These are phyloP conservation scores for Sporisorium exsertum DNA, from an alignment of 1,284 basidiomycete species.

Conservation along the genomic window DNA sequence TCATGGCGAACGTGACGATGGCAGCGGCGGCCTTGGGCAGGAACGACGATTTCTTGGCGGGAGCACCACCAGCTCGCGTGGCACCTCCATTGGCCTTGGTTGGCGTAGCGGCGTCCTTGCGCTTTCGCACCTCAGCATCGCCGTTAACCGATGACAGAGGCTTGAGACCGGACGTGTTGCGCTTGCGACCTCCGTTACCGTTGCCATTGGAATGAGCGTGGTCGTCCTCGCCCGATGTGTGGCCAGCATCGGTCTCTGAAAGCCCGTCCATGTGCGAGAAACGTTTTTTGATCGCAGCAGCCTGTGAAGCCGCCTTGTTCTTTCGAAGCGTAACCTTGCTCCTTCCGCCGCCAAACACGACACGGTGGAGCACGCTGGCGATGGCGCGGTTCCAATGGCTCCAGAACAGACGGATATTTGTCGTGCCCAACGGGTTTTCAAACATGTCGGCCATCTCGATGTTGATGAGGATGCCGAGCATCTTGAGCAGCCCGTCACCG, in stretches of 20 bases:
- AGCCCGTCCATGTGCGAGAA: conserved; percentile 58
- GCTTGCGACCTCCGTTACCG: conserved; percentile 11
- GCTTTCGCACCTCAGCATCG: conserved; percentile 26
- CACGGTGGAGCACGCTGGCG: conserved; percentile 66
- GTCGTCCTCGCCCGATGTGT: conserved; percentile 57
- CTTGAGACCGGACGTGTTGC: conserved; percentile 40
- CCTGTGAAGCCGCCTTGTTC: conserved; percentile 22
- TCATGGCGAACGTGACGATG: conserved; percentile 65
- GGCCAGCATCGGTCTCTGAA: conserved; percentile 62
- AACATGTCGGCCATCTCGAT: conserved; percentile 69
- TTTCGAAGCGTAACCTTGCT: conserved; percentile 36
- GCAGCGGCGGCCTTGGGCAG: conserved; percentile 59
- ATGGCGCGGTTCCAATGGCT: conserved; percentile 69
- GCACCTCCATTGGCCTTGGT: conserved; percentile 26
- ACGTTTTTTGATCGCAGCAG: conserved; percentile 11
- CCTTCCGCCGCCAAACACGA: conserved; percentile 64
- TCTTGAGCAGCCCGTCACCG: conserved; percentile 62
- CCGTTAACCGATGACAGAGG: conserved; percentile 36
- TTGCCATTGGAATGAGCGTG: conserved; percentile 18
- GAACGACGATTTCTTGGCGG: conserved; percentile 50
- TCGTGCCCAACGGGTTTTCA: conserved; percentile 65
- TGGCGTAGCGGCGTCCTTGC: conserved; percentile 13
- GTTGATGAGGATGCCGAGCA: conserved; percentile 57
- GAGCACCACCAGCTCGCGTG: neutral
- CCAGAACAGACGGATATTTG: conserved; percentile 68